Evolutionary conservation across 345 rosid species (phyloP).

Genomic region (Eucalyptus sideroxylon): DNA sequence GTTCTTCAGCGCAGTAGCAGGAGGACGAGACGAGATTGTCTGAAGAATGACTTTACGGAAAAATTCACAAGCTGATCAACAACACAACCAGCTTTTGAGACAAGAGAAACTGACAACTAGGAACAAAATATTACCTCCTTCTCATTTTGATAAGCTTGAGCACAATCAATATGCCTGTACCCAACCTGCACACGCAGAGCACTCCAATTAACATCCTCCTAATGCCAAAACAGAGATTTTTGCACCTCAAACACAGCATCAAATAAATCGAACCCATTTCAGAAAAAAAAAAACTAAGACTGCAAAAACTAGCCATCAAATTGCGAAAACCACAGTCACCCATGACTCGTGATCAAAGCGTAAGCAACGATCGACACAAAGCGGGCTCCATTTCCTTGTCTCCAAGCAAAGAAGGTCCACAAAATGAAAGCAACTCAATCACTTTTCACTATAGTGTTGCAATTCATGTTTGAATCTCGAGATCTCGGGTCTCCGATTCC

Average conservation of each 20-base stretch:
- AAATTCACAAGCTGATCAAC: not conserved
- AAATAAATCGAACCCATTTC: not conserved
- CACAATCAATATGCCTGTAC: constrained; percentile 85
- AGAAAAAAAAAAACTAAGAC: not conserved
- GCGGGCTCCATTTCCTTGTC: not conserved
- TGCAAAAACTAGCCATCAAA: not conserved
- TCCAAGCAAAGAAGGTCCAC: not conserved
- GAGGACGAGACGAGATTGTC: not conserved
- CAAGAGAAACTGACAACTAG: not conserved
- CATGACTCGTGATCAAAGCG: not conserved
- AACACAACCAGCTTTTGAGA: not conserved
- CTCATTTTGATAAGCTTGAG: constrained; percentile 57
- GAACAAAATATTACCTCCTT: constrained; percentile 35
- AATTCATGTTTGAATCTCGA: not conserved
- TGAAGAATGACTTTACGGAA: not conserved
- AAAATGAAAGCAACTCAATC: not conserved
- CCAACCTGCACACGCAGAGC: constrained; percentile 33
- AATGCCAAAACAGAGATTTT: not conserved
- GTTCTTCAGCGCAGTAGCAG: not conserved
- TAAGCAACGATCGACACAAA: not conserved
- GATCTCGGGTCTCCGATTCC: not conserved
- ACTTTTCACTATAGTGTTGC: not conserved
- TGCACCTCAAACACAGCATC: not conserved
- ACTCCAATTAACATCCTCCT: not conserved
- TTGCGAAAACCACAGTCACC: not conserved